Evolutionary conservation across 1,139 yeast species (phyloP).

Genomic region (Pichia sp.): DNA sequence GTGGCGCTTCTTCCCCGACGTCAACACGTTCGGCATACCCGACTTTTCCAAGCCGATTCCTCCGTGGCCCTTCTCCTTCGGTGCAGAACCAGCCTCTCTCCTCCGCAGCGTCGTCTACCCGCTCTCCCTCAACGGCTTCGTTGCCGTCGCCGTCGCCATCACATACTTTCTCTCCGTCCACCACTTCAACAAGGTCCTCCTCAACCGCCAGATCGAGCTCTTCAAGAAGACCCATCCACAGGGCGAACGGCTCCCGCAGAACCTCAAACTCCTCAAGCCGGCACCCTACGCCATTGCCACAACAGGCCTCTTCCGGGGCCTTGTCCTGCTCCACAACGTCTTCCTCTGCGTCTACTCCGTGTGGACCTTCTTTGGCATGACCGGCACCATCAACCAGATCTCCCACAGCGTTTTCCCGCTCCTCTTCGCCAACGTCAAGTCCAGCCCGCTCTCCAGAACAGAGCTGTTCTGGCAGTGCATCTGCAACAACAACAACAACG

Average conservation of each 20-base stretch:
- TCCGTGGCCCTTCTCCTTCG: slow-evolving; percentile 29
- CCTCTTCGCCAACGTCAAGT: slow-evolving; percentile 21
- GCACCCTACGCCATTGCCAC: slow-evolving; percentile 58
- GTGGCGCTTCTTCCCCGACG: slow-evolving; percentile 24
- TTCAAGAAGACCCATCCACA: slow-evolving; percentile 26
- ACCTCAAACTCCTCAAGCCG: slow-evolving; percentile 42
- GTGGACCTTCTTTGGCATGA: slow-evolving; percentile 73
- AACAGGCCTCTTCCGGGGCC: slow-evolving; percentile 42
- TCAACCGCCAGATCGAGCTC: slow-evolving; percentile 30
- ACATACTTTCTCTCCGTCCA: slow-evolving; percentile 61
- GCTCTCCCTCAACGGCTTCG: slow-evolving; percentile 36
- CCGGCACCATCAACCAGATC: slow-evolving; percentile 42
- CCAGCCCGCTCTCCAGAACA: slow-evolving; percentile 17
- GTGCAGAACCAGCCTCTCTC: slow-evolving; percentile 15
- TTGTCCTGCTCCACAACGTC: slow-evolving; percentile 61
- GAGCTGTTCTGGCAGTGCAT: slow-evolving; percentile 55
- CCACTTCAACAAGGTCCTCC: slow-evolving; percentile 41
- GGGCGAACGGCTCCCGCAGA: slow-evolving; percentile 20
- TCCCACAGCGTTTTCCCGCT: slow-evolving; percentile 32
- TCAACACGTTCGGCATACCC: slow-evolving; percentile 25
- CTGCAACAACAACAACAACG: slow-evolving; percentile 43
- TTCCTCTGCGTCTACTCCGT: slow-evolving; percentile 62
- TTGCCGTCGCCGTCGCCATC: slow-evolving; percentile 59
- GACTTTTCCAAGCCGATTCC: slow-evolving; percentile 24
- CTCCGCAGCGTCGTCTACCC: slow-evolving; percentile 31